phyloP scores from a whole-genome alignment of 148 eudicot genomes.

The Rhododendron simsii region DNA sequence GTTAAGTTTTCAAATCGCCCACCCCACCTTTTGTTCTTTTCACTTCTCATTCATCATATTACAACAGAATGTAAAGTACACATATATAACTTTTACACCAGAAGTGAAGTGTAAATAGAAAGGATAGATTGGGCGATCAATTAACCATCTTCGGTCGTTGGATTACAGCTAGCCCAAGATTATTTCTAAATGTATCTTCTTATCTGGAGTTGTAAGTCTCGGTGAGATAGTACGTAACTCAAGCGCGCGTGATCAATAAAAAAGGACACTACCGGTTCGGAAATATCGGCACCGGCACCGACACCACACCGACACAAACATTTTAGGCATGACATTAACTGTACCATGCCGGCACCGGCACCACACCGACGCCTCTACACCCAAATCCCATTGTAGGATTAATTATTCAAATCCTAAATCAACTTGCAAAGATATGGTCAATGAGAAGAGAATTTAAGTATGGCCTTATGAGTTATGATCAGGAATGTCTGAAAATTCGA shows the following conservation, averaged over 20 bases:
- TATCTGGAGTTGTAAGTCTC: no score
- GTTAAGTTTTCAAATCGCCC: neutral
- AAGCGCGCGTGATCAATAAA: no score
- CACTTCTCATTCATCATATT: neutral
- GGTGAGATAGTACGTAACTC: no score
- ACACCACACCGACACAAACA: no score
- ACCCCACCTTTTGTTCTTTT: neutral
- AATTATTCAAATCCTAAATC: neutral
- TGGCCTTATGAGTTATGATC: neutral
- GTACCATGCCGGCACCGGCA: no score
- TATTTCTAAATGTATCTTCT: no score
- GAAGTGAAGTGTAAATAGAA: neutral
- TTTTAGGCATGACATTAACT: no score
- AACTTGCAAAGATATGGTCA: neutral
- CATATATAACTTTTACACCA: neutral
- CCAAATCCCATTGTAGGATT: neutral
- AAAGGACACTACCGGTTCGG: no score
- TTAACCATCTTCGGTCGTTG: no score
- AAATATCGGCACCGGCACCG: no score
- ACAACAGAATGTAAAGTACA: neutral
- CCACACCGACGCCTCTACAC: neutral
- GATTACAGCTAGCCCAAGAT: no score
- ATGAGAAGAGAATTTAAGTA: neutral
- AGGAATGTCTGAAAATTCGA: no score
- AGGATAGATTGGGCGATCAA: neutral